Base-by-base conservation (phyloP, 2,329 filamentous ascomycete genomes). In the Talaromyces islandicus region DNA sequence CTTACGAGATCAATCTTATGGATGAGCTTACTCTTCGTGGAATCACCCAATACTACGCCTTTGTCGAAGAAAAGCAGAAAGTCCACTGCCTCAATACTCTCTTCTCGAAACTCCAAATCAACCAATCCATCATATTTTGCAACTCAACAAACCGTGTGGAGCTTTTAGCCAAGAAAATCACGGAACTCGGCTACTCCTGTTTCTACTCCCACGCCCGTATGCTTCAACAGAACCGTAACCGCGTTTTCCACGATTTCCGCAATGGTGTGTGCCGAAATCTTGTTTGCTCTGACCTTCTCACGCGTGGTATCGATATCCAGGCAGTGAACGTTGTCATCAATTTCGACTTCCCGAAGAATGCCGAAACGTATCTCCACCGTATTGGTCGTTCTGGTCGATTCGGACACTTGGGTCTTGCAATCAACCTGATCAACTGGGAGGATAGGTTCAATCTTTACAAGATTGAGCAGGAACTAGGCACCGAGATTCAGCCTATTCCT, bases 71-170 rank as follows among this genome's bases (percentile, higher is more conserved):
- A 79, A 97, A 97, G 80, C 91, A 97, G 74, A 99, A 99, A 80
- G 94, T 99, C 21, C 95, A 99, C 79, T 99, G 94, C 75, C 80
- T 99, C 66, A 99, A 99, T 81, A 99, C 94, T 0, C 88, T 99
- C 64, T 99, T 99, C 82, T 97, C 92, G 68, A 96, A 97, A 78
- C 86, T 99, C 17, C 93, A 99, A 78, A 99, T 99, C 80, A 99
- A 99, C 79, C 94, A 99, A 81, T 99, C 95, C 64, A 99, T 99
- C 80, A 99, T 99, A 74, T 99, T 99, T 81, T 99, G 94, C 80
- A 99, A 99, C 78, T 99, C 94, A 46, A 99, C 94, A 58, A 97
- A 97, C 76, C 91, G 94, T 66, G 94, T 99, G 63, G 94, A 99
- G 78, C 83, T 99, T 57, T 85, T 99, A 27, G 94, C 94, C 56